phyloP scores from a whole-genome alignment of 2,329 filamentous ascomycete genomes.

The Pseudogymnoascus sp. region DNA sequence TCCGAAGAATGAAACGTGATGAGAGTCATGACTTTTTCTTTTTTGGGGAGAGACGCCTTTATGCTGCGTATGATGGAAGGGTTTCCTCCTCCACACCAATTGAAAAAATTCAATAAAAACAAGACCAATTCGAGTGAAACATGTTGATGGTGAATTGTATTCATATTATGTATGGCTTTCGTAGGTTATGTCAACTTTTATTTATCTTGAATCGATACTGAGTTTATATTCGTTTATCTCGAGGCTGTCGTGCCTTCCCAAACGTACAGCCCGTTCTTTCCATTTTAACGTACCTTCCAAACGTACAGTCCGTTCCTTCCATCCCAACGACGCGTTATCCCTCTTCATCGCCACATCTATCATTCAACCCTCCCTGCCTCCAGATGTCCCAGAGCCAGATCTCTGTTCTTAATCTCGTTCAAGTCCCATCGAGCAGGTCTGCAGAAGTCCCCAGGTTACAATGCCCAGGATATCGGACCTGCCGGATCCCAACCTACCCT shows the following conservation, averaged over 20 bases:
- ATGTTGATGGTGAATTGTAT: conserved; percentile 3
- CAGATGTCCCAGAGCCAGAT: not conserved
- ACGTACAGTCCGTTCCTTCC: not conserved
- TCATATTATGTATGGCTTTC: not conserved
- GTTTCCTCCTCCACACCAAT: conserved; percentile 9
- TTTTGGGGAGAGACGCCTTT: conserved; percentile 9
- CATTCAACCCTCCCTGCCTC: not conserved
- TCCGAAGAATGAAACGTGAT: conserved; percentile 10
- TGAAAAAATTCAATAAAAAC: conserved; percentile 8
- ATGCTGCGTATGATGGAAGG: conserved; percentile 6
- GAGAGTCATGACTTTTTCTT: conserved; percentile 10
- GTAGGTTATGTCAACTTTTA: not conserved
- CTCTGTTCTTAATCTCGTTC: not conserved
- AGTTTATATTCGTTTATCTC: not conserved
- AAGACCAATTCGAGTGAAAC: not conserved
- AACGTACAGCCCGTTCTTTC: not conserved
- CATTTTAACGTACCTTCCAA: not conserved
- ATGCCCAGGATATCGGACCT: no score
- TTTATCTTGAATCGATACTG: not conserved
- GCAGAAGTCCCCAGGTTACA: no score
- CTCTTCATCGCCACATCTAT: not conserved
- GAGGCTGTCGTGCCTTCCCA: not conserved
- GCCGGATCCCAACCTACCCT: no score
- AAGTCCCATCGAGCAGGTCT: not conserved
- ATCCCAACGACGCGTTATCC: not conserved